These are phyloP conservation scores for Withania somnifera DNA, from an alignment of 305 asterid genomes.

Conservation along the genomic window DNA sequence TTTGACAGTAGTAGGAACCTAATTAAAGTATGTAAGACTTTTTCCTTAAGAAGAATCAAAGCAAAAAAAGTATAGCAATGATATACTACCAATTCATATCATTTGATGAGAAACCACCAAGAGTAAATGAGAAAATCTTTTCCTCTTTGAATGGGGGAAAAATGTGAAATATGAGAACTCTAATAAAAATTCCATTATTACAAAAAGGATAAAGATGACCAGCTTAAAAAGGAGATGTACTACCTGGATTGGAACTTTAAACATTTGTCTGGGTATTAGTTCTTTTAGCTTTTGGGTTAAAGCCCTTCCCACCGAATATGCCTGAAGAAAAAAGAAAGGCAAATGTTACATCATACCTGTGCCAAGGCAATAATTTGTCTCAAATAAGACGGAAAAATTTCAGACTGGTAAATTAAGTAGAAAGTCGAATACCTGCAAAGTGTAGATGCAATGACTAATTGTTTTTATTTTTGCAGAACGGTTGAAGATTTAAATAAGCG, in stretches of 20 bases:
- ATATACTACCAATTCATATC: background rate
- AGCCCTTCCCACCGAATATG: slow-evolving; percentile 96
- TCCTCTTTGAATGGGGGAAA: background rate
- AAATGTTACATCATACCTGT: slow-evolving; percentile 1
- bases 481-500: background rate
- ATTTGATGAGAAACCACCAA: background rate
- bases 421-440: background rate
- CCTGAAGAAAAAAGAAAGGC: slow-evolving; percentile 27
- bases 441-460: background rate
- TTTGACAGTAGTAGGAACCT: background rate
- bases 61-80: background rate
- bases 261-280: slow-evolving; percentile 96
- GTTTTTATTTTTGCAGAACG: background rate
- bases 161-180: background rate
- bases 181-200: background rate
- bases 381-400: background rate
- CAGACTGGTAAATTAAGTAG: background rate
- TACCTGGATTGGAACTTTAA: slow-evolving; percentile 99
- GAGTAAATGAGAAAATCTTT: background rate
- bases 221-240: background rate
- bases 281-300: slow-evolving; percentile 95
- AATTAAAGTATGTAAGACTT: background rate
- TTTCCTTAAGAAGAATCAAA: background rate
- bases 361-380: background rate
- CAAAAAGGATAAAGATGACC: background rate